phyloP scores from a whole-genome alignment of 2,329 filamentous ascomycete genomes.

The Hymenoscyphus scutula region DNA sequence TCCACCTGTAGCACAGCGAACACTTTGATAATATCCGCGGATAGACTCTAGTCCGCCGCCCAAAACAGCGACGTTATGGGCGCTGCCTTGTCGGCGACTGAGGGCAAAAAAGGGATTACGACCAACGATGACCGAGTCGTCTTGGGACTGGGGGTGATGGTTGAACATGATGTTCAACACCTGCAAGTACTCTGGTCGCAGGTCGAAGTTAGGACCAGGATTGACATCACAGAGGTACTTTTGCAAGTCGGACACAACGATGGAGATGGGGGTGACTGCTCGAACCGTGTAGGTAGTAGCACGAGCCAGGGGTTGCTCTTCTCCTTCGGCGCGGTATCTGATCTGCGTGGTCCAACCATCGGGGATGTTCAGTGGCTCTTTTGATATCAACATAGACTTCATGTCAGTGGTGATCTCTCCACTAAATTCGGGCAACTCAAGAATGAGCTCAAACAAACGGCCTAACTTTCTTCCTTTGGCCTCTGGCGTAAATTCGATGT shows the following conservation, averaged over 20 bases:
- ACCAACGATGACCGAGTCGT: conserved; percentile 45
- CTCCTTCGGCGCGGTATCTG: conserved; percentile 29
- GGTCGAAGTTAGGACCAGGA: conserved; percentile 17
- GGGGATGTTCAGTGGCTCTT: conserved; percentile 21
- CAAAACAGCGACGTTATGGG: conserved; percentile 39
- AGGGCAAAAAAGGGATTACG: conserved; percentile 53
- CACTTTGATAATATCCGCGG: conserved; percentile 61
- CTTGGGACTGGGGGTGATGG: conserved; percentile 42
- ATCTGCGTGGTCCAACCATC: conserved; percentile 22
- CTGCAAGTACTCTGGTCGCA: conserved; percentile 52
- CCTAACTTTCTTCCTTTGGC: conserved; percentile 31
- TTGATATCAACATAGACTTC: conserved; percentile 32
- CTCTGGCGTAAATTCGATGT: conserved; percentile 30
- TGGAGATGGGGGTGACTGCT: conserved; percentile 23
- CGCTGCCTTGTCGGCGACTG: conserved; percentile 27
- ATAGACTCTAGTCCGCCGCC: conserved; percentile 53
- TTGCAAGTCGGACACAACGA: conserved; percentile 24
- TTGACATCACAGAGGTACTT: conserved; percentile 22
- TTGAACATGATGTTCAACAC: conserved; percentile 57
- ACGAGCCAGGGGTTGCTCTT: conserved; percentile 26
- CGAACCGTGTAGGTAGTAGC: conserved; percentile 26
- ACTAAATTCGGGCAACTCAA: conserved; percentile 32
- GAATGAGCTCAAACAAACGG: conserved; percentile 33
- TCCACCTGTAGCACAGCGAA: conserved; percentile 55
- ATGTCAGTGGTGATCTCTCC: conserved; percentile 30